phyloP scores from a whole-genome alignment of 108 stramenopile genomes.

The Tribonema minus region DNA sequence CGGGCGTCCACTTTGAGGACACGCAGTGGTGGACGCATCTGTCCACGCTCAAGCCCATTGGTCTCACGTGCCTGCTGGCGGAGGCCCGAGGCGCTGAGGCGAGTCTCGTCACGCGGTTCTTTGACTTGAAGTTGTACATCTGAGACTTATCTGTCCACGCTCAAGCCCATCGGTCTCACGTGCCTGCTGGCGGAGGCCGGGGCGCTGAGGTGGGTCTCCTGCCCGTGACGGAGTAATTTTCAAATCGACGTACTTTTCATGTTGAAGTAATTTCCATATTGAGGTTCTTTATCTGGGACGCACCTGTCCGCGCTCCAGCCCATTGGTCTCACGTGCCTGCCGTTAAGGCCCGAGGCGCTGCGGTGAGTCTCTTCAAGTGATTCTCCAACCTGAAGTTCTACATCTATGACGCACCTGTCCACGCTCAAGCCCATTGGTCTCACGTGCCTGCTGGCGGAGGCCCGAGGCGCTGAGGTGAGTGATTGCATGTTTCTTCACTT shows the following conservation, averaged over 20 bases:
- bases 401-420: slow-evolving; percentile 36
- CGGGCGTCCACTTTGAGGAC: slow-evolving; percentile 45
- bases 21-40: slow-evolving; percentile 46
- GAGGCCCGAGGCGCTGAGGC: slow-evolving; percentile 2
- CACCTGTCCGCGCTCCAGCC: slow-evolving; percentile 46
- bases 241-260: too few species aligned
- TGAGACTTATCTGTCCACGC: slow-evolving; percentile 33
- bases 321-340: slow-evolving; percentile 43
- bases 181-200: slow-evolving; percentile 37
- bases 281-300: too few species aligned
- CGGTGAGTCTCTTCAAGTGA: too few species aligned
- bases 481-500: too few species aligned
- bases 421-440: slow-evolving; percentile 47
- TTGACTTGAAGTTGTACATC: too few species aligned
- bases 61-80: slow-evolving; percentile 41
- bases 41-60: slow-evolving; percentile 43
- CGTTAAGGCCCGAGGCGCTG: not conserved
- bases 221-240: too few species aligned
- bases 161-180: slow-evolving; percentile 47
- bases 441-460: slow-evolving; percentile 39
- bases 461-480: not conserved
- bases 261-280: too few species aligned
- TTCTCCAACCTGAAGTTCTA: too few species aligned
- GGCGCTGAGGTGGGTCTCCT: too few species aligned
- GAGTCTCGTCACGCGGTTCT: too few species aligned